These are phyloP conservation scores for Hanseniaspora nectarophila DNA, from an alignment of 805 yeast species.

Conservation along the genomic window DNA sequence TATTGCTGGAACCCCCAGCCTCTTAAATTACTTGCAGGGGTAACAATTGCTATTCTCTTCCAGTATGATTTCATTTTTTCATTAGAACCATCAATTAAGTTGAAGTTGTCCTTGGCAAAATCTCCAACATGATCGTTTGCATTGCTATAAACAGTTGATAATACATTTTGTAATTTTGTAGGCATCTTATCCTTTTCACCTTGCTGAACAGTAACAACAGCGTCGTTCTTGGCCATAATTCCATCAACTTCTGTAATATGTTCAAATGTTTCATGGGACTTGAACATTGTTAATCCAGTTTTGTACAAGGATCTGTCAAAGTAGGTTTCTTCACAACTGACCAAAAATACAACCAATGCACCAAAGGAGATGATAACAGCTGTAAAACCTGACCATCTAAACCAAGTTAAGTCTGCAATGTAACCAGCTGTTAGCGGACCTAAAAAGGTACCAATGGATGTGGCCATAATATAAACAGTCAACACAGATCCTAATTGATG, in stretches of 20 bases:
- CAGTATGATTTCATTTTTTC: constrained; percentile 36
- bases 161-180: constrained; percentile 5
- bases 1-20: constrained; percentile 63
- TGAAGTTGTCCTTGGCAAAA: constrained; percentile 7
- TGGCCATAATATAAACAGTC: constrained; percentile 62
- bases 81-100: constrained; percentile 31
- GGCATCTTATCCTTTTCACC: background rate
- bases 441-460: constrained; percentile 64
- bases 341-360: constrained; percentile 40
- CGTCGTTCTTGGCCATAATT: background rate
- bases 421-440: constrained; percentile 76
- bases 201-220: background rate
- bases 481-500: constrained; percentile 66
- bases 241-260: background rate
- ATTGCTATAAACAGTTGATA: constrained; percentile 15
- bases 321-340: constrained; percentile 60
- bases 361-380: constrained; percentile 55
- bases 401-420: constrained; percentile 46
- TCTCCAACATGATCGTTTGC: constrained; percentile 15
- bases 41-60: constrained; percentile 38
- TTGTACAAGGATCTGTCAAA: constrained; percentile 43
- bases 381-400: constrained; percentile 69
- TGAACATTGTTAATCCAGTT: constrained; percentile 23
- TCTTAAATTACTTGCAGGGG: constrained; percentile 46
- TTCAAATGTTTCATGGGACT: constrained; percentile 12